Base-by-base conservation (phyloP, 495 filamentous ascomycete genomes). In the Daldinia loculata region DNA sequence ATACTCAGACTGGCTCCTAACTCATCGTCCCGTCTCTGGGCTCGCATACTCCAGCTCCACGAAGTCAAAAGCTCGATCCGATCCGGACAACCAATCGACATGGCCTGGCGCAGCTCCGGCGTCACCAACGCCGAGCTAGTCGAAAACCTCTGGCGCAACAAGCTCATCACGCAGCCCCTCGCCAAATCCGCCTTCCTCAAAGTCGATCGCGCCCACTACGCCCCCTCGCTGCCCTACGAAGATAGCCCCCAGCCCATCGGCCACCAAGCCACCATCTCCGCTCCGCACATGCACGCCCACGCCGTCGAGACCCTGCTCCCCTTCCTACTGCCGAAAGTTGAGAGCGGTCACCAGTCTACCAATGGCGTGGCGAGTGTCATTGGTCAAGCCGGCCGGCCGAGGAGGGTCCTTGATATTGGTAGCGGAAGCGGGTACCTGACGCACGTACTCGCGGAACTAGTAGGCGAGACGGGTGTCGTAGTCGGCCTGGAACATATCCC, bases 271-370 rank as follows among this genome's bases (percentile, higher is more conserved):
- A 99, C 96, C 58, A 99, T 99, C 72, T 94, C 91, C 30, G 95
- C 95, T 22, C 95, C 95, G 17, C 95, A 99, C 84, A 99, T 99
- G 93, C 95, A 99, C 81, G 95, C 92, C 76, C 84, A 89, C 36
- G 91, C 91, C 36, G 85, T 87, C 57, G 90, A 93, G 78, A 84
- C 88, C 27, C 84, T 93, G 1, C 85, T 93, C 15, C 87, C 86
- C 51, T 89, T 79, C 79, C 85, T 90, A 22, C 73, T 74, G 19
- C 82, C 85, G 51, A 53, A 53, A 5, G 6, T 8, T 9, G 14
- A 17, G 7, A 6, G 8, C 29, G 82, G 55, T 66, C 81, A 43
- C 81, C 83, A 61, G 24, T 32, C 29, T 9, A 32, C 29, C 1
- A 4, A 32, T 32, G 7, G 29, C 1, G 29, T 9, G 29, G 29